Evolutionary conservation across 495 filamentous ascomycete genomes (phyloP), one percentile per base, ranked within the genome.

Genomic region (Hypoxylon fuscum): DNA sequence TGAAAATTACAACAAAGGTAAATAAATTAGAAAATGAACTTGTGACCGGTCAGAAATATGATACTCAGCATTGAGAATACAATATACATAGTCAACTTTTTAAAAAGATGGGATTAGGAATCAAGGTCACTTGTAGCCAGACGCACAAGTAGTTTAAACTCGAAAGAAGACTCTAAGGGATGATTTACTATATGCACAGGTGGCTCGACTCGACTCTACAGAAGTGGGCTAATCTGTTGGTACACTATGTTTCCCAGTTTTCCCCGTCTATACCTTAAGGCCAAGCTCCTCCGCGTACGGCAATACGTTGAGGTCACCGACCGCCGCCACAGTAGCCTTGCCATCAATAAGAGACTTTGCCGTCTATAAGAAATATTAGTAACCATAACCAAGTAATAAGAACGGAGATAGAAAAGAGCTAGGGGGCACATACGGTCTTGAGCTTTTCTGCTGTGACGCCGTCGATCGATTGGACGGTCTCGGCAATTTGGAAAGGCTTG

Each of bases 261-360:
- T 46, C 32, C 55, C 56, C 59, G n/a, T 83, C 83, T 93, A 98
- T 82, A 96, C 91, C 74, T 88, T 91, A 74, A 99, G 83, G 35
- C 94, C 95, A 69, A 99, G 80, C 66, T 98, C 94, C 79, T 94
- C 92, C 51, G 91, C 93, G 73, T 88, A 98, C 18, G 96, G 95
- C 64, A 99, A 83, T 68, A 90, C 81, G 77, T 88, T 85, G 55
- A 98, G 79, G 70, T 99, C 94, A 65, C 95, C 93, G 51, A 96
- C 92, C 45, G 90, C 82, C 49, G 90, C 87, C 55, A 97, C 88
- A 32, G 92, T 88, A 22, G 94, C 92, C 83, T 93, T 98, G 75
- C 87, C 87, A 32, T 91, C 87, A 48, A 98, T 82, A 69, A 97
- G 83, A 65, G 87, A 81, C 78, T 93, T 93, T 59, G 91, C 92